These are phyloP conservation scores for Xanthoparmelia taractica DNA, from an alignment of 495 filamentous ascomycete species.

Conservation along the genomic window DNA sequence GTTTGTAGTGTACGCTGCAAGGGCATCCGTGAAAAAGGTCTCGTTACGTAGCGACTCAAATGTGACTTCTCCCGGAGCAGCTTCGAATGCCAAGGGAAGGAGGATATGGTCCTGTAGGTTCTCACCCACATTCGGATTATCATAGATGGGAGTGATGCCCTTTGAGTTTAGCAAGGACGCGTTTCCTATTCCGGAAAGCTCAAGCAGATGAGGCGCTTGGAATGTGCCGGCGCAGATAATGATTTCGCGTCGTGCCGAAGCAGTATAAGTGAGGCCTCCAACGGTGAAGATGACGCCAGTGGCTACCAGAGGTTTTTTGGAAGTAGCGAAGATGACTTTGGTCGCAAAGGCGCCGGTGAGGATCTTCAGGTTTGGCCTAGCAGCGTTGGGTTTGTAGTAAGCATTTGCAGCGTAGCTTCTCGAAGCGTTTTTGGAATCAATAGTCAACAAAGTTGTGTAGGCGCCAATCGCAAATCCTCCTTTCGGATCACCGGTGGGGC, in stretches of 20 bases:
- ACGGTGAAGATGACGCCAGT: constrained; percentile 33
- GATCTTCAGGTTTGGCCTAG: constrained; percentile 41
- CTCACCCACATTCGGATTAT: constrained; percentile 44
- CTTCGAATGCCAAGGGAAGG: constrained; percentile 18
- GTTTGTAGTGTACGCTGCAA: constrained; percentile 10
- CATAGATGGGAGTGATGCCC: constrained; percentile 48
- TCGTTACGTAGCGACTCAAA: constrained; percentile 18
- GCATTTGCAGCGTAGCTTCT: constrained; percentile 45
- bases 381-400: constrained; percentile 37
- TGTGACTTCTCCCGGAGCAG: constrained; percentile 13
- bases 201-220: constrained; percentile 43
- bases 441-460: constrained; percentile 31
- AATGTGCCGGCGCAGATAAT: constrained; percentile 33
- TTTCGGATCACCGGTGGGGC: constrained; percentile 34
- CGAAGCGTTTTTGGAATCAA: constrained; percentile 39
- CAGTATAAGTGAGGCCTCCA: constrained; percentile 25
- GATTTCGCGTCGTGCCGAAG: constrained; percentile 22
- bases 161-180: constrained; percentile 36
- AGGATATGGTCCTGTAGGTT: constrained; percentile 43
- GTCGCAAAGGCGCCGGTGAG: constrained; percentile 40
- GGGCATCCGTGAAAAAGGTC: constrained; percentile 6
- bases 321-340: constrained; percentile 32
- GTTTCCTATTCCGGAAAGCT: constrained; percentile 35
- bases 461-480: constrained; percentile 37
- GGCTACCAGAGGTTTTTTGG: constrained; percentile 18